Conservation (phyloP, 2,329 filamentous ascomycete species). For the Nothophaeocryptopus gaeumannii region DNA sequence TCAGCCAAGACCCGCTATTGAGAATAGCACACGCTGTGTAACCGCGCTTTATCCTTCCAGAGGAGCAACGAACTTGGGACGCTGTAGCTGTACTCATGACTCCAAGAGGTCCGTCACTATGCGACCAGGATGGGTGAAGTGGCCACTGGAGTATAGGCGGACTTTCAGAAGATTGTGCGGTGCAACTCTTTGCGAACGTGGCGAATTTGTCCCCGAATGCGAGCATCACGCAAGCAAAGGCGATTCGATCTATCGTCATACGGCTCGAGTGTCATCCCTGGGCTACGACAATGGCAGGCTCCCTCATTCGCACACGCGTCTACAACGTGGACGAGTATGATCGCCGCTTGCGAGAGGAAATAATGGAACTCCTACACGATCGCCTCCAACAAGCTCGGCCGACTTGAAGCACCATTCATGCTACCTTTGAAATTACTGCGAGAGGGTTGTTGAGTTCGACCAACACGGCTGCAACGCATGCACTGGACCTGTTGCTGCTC, state of each 20-base stretch:
- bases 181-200: not conserved
- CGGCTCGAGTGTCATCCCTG: not conserved
- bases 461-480: not conserved
- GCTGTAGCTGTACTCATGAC: slow-evolving; percentile 1
- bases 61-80: too few species aligned
- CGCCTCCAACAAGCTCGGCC: not conserved
- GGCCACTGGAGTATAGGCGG: not conserved
- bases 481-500: not conserved
- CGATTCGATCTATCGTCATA: not conserved
- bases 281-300: slow-evolving; percentile 1
- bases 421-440: slow-evolving; percentile 1
- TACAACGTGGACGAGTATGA: slow-evolving; percentile 1
- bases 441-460: not conserved
- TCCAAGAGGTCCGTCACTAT: not conserved
- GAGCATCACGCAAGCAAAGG: not conserved
- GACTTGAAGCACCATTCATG: slow-evolving; percentile 1
- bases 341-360: not conserved
- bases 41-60: too few species aligned
- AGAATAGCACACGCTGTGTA: too few species aligned
- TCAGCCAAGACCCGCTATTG: too few species aligned
- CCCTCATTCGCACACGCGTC: not conserved
- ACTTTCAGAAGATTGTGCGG: not conserved
- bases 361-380: not conserved
- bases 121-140: not conserved
- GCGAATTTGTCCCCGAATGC: not conserved